Evolutionary conservation across 768 basidiomycete species (phyloP), one percentile per base, ranked within the genome.

Genomic region (Boletus subcaerulescens): DNA sequence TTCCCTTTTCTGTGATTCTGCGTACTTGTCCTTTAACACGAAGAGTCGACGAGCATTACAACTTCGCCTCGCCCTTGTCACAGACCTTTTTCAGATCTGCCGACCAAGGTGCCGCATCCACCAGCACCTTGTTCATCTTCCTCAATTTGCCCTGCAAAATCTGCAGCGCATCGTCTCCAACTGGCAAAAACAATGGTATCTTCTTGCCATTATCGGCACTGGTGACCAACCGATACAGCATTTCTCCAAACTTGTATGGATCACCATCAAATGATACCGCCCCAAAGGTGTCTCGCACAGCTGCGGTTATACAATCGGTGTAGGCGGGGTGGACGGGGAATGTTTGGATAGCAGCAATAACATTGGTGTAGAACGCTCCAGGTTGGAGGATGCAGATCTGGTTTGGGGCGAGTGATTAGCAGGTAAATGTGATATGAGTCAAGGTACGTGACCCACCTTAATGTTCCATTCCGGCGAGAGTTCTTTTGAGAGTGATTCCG

Each of bases 401-500:
- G 15, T 36, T 14, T 29, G 8, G 15, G 4, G 20, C 13, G 12
- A n/a, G 20, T 24, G 26, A 31, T 38, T 20, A 33, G 6, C 17
- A 10, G 8, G 11, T 7, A 15, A 5, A 20, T 11, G 18, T 12
- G 18, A 7, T 18, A 17, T 17, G 18, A n/a, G 5, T 38, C 2
- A 13, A 18, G 12, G 18, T 24, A 12, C 6, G 20, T 18, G 26
- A 33, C 59, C 20, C 29, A 38, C 51, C n/a, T 58, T 62, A 46
- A 67, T 67, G 49, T 62, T 62, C 63, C 58, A 65, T 33, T 53
- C 56, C 13, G 48, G 22, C 0, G 29, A 49, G 29, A 65, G 51
- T n/a, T 65, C 63, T 24, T 24, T 57, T 3, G 48, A 42, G 3
- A 62, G 58, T 5, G 50, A 51, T 46, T 59, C 57, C 3, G 44